A percentile compares a stretch with the other conserved stretches of the same genome.
Conservation (phyloP, 352 stramenopile species). For the Globisporangium nunn region DNA sequence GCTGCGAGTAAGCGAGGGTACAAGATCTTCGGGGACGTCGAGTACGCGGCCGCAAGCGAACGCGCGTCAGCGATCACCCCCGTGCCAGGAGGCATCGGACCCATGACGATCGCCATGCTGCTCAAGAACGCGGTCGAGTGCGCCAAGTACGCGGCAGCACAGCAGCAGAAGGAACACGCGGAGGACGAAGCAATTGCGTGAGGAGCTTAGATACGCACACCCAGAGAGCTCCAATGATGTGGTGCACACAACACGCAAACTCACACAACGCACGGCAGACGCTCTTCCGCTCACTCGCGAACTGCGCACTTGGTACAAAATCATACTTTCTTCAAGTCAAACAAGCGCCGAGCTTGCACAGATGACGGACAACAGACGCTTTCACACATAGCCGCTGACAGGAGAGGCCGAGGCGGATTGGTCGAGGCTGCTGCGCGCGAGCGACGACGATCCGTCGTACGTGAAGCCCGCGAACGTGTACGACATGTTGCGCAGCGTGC, state of each 20-base stretch:
- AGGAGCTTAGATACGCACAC: not conserved
- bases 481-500: constrained; percentile 69
- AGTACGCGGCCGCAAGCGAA: constrained; percentile 85
- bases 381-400: constrained; percentile 6
- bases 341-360: too few relatives aligned
- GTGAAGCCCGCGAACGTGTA: constrained; percentile 84
- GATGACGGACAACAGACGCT: too few relatives aligned
- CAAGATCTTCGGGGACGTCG: constrained; percentile 95
- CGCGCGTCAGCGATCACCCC: constrained; percentile 94
- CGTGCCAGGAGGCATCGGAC: constrained; percentile 95
- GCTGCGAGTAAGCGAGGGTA: constrained; percentile 70
- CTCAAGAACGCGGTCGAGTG: constrained; percentile 79
- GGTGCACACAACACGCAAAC: too few relatives aligned
- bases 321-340: too few relatives aligned
- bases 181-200: not conserved
- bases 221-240: not conserved
- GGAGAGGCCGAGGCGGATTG: constrained; percentile 12
- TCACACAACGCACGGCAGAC: not conserved
- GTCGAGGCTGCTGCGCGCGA: constrained; percentile 35
- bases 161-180: not conserved
- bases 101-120: constrained; percentile 97
- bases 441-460: constrained; percentile 62
- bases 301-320: not conserved
- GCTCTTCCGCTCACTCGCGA: too few relatives aligned
- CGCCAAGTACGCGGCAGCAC: constrained; percentile 31